Evolutionary conservation across 2,329 filamentous ascomycete species (phyloP), one percentile per base, ranked within the genome.

Genomic region (Diaporthe helianthi): DNA sequence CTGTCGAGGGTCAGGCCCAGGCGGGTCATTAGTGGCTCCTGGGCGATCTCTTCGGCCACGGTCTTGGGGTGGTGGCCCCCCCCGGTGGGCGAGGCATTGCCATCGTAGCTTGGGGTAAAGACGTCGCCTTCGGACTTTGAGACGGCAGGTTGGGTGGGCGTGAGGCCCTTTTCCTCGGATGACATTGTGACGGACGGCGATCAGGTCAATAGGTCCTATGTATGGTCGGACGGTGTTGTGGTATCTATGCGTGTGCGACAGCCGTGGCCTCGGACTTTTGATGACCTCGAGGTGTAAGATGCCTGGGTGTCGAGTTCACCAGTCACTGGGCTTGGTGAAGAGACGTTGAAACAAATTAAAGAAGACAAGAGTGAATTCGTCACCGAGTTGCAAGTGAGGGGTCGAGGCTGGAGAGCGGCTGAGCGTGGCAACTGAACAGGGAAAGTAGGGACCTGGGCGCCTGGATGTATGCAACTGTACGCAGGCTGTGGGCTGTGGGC

Each of bases 1-100:
- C 81, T 83, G 60, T 80, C 77, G 22, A 79, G 44, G 71, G 76
- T 81, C 65, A 83, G 73, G 58, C 82, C 82, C 72, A 80, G 80
- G 70, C 82, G 81, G 12, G 81, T 81, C 26, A 71, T 68, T 72
- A 76, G 77, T 60, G 78, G 76, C 53, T 79, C 77, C 36, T 78
- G 71, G 10, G 49, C 41, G 12, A 70, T 65, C n/a, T 47, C 67
- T 2, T 64, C 67, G 38, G 63, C 51, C 26, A 67, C 33, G 4
- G 36, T 63, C 36, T 60, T 52, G 31, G 51, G 46, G 24, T 54
- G 46, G 31, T 69, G 38, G 10, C 9, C 31, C 3, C n/a, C n/a
- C n/a, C 29, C 13, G 33, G 46, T 29, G 51, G 55, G 19, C n/a
- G 66, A 66, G 46, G 55, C 41, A 38, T 53, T 47, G 66, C 44